Evolutionary conservation across 805 yeast species (phyloP).

Genomic region (Pichia membranifaciens): DNA sequence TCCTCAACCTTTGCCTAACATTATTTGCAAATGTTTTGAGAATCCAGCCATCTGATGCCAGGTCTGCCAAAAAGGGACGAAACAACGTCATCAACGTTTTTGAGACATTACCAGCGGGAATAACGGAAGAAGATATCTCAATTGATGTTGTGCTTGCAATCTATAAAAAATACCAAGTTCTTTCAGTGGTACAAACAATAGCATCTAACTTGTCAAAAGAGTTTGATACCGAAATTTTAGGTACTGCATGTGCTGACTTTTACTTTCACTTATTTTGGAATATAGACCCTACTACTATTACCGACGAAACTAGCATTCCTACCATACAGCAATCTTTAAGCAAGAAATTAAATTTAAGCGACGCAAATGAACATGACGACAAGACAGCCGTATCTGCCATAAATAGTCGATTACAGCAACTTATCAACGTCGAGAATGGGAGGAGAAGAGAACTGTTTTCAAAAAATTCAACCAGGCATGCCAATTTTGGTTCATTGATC

Average conservation of each 20-base stretch:
- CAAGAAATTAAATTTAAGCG: conserved; percentile 1
- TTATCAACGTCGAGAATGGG: conserved; percentile 57
- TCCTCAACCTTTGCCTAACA: conserved; percentile 63
- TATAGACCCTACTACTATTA: conserved; percentile 35
- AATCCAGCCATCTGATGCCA: conserved; percentile 64
- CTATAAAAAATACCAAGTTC: conserved; percentile 65
- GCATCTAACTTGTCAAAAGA: conserved; percentile 59
- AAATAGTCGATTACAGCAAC: conserved; percentile 36
- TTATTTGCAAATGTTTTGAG: conserved; percentile 73
- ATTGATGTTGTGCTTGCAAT: conserved; percentile 49
- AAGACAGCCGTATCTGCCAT: conserved; percentile 2
- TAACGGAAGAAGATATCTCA: conserved; percentile 62
- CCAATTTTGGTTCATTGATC: conserved; percentile 82
- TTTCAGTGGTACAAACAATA: conserved; percentile 66
- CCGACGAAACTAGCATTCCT: not conserved
- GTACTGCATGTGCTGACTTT: conserved; percentile 61
- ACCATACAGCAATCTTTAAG: not conserved
- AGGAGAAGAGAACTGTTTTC: conserved; percentile 32
- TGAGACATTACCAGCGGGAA: conserved; percentile 49
- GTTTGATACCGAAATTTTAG: conserved; percentile 56
- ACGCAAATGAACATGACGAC: not conserved
- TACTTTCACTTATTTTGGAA: conserved; percentile 59
- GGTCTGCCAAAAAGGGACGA: conserved; percentile 25
- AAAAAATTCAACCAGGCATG: conserved; percentile 51
- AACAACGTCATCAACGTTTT: conserved; percentile 22